Conservation (phyloP, 208 protist species). For the Phytomonas sp. region DNA sequence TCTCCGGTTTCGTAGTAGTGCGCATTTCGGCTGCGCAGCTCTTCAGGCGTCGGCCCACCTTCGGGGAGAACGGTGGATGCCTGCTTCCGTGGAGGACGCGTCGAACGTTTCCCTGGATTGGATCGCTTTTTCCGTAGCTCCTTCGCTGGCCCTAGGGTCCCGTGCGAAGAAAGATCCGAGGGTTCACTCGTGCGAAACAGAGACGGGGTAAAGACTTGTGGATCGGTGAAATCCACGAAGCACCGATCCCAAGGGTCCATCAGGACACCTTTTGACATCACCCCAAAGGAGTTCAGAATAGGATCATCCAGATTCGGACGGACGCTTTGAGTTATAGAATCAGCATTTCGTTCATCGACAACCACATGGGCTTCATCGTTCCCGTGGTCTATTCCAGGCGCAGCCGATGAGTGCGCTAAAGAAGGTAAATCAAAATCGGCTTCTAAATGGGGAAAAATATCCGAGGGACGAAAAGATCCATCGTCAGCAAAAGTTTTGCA, state of each 20-base stretch:
- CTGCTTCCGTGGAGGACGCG: background rate
- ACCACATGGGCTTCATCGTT: background rate
- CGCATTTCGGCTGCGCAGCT: background rate
- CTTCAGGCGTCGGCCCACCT: background rate
- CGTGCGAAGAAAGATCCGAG: background rate
- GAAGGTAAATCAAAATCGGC: constrained; percentile 3
- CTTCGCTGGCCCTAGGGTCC: background rate
- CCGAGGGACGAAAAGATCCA: constrained; percentile 41
- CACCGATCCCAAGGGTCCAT: constrained; percentile 19
- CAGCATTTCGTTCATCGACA: background rate
- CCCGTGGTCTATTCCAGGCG: background rate
- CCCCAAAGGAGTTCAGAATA: constrained; percentile 53
- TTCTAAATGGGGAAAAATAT: constrained; percentile 53
- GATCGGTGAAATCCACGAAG: constrained; percentile 51
- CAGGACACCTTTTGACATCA: constrained; percentile 57
- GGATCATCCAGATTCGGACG: constrained; percentile 28
- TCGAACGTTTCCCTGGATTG: background rate
- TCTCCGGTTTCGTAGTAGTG: background rate
- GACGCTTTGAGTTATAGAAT: background rate
- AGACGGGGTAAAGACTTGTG: constrained; percentile 16
- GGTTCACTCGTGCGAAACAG: background rate
- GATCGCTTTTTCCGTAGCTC: background rate
- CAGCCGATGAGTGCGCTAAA: constrained; percentile 4
- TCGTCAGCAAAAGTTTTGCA: constrained; percentile 45
- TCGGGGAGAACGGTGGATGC: background rate